These are phyloP conservation scores for Prunus davidiana DNA, from an alignment of 306 rosid species.

Conservation along the genomic window DNA sequence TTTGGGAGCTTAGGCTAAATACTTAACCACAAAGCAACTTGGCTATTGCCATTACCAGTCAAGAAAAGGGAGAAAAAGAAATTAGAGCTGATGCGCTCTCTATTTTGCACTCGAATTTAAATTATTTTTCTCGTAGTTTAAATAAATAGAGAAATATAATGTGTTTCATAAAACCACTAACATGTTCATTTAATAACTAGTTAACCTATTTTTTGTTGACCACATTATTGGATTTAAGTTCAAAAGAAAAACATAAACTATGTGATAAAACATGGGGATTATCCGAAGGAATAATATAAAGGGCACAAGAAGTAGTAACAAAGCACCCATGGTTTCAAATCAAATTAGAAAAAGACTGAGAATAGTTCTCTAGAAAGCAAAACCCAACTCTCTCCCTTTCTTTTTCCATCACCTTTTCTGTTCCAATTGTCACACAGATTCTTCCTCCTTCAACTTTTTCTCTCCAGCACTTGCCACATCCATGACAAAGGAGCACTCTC, in stretches of 20 bases:
- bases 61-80: background rate
- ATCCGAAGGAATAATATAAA: background rate
- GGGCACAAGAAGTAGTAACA: background rate
- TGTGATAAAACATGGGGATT: background rate
- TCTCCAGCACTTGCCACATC: background rate
- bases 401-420: background rate
- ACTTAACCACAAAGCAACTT: conserved; percentile 27
- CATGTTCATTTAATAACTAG: too few relatives aligned
- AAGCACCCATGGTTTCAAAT: background rate
- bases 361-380: conserved; percentile 21
- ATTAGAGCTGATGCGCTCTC: background rate
- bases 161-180: too few relatives aligned
- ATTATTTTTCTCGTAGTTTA: rapidly evolving
- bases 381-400: conserved; percentile 3
- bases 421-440: conserved; percentile 31
- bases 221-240: too few relatives aligned
- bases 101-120: too few relatives aligned
- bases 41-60: background rate
- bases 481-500: conserved; percentile 26
- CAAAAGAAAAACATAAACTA: too few relatives aligned
- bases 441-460: conserved; percentile 4
- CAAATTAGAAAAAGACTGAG: conserved; percentile 10
- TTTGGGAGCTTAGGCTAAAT: background rate
- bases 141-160: too few relatives aligned
- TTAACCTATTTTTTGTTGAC: too few relatives aligned